Conservation (phyloP, 2,329 filamentous ascomycete genomes). For the Alternaria sp. region DNA sequence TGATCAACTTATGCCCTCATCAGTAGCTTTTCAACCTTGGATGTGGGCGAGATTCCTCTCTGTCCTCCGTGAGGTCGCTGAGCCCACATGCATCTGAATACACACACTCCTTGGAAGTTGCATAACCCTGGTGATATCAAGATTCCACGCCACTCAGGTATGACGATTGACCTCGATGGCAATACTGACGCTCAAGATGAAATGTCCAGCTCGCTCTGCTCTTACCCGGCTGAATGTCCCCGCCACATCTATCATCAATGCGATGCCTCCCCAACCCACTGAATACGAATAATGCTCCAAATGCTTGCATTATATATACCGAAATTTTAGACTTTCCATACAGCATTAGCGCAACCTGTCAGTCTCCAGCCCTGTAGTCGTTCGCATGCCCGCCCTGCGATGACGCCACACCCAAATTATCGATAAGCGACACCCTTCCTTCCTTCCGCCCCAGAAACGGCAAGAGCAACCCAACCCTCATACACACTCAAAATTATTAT, state of each 20-base stretch:
- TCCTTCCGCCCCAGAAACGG: not conserved
- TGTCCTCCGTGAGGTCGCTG: not conserved
- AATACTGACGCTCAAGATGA: too few species aligned
- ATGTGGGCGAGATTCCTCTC: not conserved
- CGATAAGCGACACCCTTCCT: slow-evolving; percentile 12
- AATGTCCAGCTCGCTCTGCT: not conserved
- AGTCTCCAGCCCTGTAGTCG: not conserved
- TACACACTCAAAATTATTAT: slow-evolving; percentile 16
- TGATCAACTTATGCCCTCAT: not conserved
- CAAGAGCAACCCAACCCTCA: not conserved
- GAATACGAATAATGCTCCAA: not conserved
- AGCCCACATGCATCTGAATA: not conserved
- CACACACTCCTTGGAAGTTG: not conserved
- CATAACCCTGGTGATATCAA: not conserved
- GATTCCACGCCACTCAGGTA: too few species aligned
- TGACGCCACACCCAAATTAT: slow-evolving; percentile 12
- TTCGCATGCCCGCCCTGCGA: not conserved
- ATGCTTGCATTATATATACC: not conserved
- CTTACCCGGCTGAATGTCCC: not conserved
- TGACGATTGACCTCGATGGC: too few species aligned
- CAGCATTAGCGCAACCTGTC: not conserved
- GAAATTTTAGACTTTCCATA: not conserved
- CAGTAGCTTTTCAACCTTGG: not conserved
- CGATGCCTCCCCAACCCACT: not conserved
- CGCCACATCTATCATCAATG: not conserved